Base-by-base conservation (phyloP, 2,329 filamentous ascomycete species). In the Verticillium klebahnii region DNA sequence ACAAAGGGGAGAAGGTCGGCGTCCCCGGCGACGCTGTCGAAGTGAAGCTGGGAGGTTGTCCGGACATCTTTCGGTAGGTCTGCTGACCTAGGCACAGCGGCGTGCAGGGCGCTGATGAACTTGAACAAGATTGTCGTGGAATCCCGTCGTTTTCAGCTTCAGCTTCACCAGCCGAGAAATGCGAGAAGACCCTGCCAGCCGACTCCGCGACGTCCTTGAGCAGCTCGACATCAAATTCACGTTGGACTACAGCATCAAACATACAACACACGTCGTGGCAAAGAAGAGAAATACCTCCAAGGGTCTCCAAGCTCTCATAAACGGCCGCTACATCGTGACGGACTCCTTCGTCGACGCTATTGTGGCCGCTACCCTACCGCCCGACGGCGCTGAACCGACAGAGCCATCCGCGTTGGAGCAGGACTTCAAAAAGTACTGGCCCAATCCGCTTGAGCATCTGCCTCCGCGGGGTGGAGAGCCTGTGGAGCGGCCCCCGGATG, bases 271-370 rank as follows among this genome's bases (percentile, higher is more conserved):
- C 74, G 90, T 96, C 12, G 87, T 98, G 37, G 88, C 92, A 8
- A 91, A 88, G 73, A 97, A 96, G 75, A 85, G 95, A 57, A 99
- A 98, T 73, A 94, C 92, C 0, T 85, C 93, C 0, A 93, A 92
- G 67, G 92, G 91, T 0, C 80, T 99, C 2, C 92, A 96, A 71
- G 94, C 92, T 2, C 80, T 99, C 11, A 88, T 97, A 40, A 90
- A 93, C 69, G 92, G 86, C 15, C 89, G 85, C 73, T 86, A 88
- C 67, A 88, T 98, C 52, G 92, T 98, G 12, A 86, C 86, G 3
- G 81, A 85, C 61, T 82, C 84, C 0, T 98, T 90, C 67, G 80
- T 97, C 15, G 86, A 93, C 65, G 89, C 89, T 0, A 77, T 98
- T 1, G 80, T 87, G 1, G 78, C 83, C 52, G 88, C 84, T 6